A percentile compares a stretch with the other conserved stretches of the same genome.
phyloP scores from a whole-genome alignment of 192 early-diverging fungal genomes.

The Funneliformis mosseae region DNA sequence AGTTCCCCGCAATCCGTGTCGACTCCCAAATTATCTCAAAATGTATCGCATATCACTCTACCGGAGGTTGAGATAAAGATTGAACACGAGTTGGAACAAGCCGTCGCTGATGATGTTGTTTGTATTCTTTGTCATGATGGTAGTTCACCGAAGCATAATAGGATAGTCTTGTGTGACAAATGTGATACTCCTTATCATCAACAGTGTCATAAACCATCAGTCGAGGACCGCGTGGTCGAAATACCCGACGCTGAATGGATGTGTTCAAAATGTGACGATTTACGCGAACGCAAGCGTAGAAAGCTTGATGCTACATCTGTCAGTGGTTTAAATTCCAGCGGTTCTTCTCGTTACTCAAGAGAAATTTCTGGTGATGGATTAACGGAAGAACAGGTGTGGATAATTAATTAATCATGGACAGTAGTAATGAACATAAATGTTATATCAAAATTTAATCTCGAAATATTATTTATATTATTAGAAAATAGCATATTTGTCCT shows the following conservation, averaged over 20 bases:
- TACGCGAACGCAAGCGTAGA: slow-evolving; percentile 12
- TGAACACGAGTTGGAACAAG: neutral
- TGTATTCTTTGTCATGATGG: slow-evolving; percentile 39
- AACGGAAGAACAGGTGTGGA: slow-evolving; percentile 14
- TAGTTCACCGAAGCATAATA: slow-evolving; percentile 37
- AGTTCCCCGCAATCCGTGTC: neutral
- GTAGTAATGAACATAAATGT: no score
- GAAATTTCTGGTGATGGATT: slow-evolving; percentile 30
- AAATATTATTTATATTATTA: neutral
- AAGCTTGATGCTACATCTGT: slow-evolving; percentile 4
- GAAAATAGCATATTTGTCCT: slow-evolving; percentile 36
- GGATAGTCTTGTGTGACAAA: slow-evolving; percentile 39
- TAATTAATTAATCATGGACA: neutral
- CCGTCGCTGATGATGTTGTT: slow-evolving; percentile 21
- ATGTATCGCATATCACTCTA: no score
- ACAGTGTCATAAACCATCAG: slow-evolving; percentile 37
- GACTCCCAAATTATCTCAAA: neutral
- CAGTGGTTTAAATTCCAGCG: neutral
- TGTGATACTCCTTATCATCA: slow-evolving; percentile 43
- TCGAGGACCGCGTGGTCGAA: slow-evolving; percentile 33
- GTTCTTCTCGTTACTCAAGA: neutral
- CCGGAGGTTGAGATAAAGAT: neutral
- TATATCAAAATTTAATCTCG: slow-evolving; percentile 5
- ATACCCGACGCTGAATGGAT: slow-evolving; percentile 36
- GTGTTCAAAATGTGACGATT: slow-evolving; percentile 33